These are phyloP conservation scores for Hypoxylon intermedium DNA, from an alignment of 495 filamentous ascomycete genomes.

Conservation along the genomic window DNA sequence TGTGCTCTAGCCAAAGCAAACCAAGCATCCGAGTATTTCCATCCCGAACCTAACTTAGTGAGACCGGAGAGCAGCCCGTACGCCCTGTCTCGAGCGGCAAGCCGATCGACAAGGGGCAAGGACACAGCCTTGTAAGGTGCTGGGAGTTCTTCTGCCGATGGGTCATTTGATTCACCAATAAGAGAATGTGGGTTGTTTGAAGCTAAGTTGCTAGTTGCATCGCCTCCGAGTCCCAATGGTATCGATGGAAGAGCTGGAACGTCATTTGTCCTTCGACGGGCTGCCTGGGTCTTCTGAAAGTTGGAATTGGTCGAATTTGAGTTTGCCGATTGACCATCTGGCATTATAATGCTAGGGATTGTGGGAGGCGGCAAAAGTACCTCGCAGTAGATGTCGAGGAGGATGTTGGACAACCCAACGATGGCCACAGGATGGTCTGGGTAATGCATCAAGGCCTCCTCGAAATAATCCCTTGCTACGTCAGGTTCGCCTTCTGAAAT, in stretches of 20 bases:
- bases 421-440: constrained; percentile 81
- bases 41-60: constrained; percentile 84
- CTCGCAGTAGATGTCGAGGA: constrained; percentile 84
- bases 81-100: constrained; percentile 87
- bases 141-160: constrained; percentile 45
- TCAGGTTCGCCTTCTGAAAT: constrained; percentile 67
- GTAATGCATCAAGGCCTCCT: constrained; percentile 76
- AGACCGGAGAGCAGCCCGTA: constrained; percentile 79
- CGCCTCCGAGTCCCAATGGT: constrained; percentile 51
- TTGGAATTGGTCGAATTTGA: constrained; percentile 17
- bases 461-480: constrained; percentile 74
- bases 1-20: constrained; percentile 83
- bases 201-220: constrained; percentile 4
- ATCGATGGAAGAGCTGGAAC: constrained; percentile 43
- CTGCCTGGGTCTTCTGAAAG: constrained; percentile 1
- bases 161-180: constrained; percentile 10
- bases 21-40: constrained; percentile 96
- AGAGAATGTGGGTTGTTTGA: constrained; percentile 5
- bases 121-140: constrained; percentile 56
- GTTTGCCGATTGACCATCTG: constrained; percentile 22
- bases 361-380: constrained; percentile 58
- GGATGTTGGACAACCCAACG: constrained; percentile 79
- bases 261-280: background rate
- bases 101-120: constrained; percentile 72
- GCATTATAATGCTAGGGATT: constrained; percentile 42